Evolutionary conservation across 805 yeast genomes (phyloP), one percentile per base, ranked within the genome.

Genomic region (Jamesozyma hellenica): DNA sequence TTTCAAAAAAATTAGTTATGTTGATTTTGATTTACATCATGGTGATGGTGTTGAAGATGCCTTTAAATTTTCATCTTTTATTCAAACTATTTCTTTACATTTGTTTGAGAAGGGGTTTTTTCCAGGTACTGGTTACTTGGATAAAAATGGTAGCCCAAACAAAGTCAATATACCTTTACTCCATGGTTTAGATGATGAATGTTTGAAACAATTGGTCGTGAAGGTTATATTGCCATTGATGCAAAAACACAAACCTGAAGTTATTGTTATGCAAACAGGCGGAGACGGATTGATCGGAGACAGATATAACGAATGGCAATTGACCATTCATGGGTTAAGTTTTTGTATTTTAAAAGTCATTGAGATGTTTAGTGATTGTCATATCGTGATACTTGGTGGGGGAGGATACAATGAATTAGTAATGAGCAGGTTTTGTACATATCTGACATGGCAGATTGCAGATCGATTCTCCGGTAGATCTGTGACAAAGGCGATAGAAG

Each of bases 31-130:
- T 56, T 55, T 82, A 7, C 94, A 82, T 54, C 88, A 82, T 56
- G 88, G 90, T 0, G 88, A 82, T 55, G 94, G 87, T 0, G 90
- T 82, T 5, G 79, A 79, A 37, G 61, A 64, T 2, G 85, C 86
- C 0, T 82, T 79, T 58, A 60, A 66, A 44, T 67, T 61, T 43
- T 71, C 81, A 1, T 64, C 67, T 30, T 70, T 68, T 26, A 82
- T 82, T 0, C 56, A 71, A 38, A 77, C 83, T 1, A 62, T 79
- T 16, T 79, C 87, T 1, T 43, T 81, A 2, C 94, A 82, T 57
- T 52, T 82, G 25, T 65, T 58, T 45, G 90, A 78, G 40, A 40
- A 67, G 2, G 87, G 86, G 0, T 82, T 82, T 52, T 82, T 71
- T 47, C 92, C 92, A 0, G 85, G 87, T 1, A 70, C 86, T 0